phyloP scores from a whole-genome alignment of 2,329 filamentous ascomycete genomes.

The Fusarium armeniacum region DNA sequence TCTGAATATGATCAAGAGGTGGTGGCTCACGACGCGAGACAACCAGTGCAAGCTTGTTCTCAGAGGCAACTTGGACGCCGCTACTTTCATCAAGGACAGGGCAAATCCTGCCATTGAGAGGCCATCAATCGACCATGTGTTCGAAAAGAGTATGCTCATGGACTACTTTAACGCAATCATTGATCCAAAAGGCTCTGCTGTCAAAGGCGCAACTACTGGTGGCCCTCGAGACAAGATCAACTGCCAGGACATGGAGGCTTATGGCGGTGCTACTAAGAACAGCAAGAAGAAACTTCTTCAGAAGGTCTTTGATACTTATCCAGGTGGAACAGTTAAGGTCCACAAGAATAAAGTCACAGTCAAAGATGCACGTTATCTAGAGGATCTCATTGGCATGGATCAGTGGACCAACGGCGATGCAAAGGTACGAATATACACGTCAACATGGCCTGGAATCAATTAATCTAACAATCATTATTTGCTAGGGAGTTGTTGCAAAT shows the following conservation, averaged over 20 bases:
- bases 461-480: no score
- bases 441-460: no score
- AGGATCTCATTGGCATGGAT: slow-evolving; percentile 31
- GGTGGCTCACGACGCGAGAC: not conserved
- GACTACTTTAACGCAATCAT: slow-evolving; percentile 20
- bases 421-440: slow-evolving; percentile 14
- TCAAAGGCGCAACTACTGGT: not conserved
- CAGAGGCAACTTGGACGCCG: not conserved
- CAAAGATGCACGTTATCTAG: not conserved
- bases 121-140: slow-evolving; percentile 24
- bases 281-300: not conserved
- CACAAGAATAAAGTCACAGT: not conserved
- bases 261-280: not conserved
- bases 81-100: not conserved
- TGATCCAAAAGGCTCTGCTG: not conserved
- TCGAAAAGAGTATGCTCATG: slow-evolving; percentile 29
- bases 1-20: not conserved
- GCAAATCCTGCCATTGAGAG: not conserved
- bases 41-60: not conserved
- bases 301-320: slow-evolving; percentile 15
- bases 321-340: not conserved
- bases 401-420: slow-evolving; percentile 9
- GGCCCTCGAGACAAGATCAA: slow-evolving; percentile 4
- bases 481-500: not conserved
- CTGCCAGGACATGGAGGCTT: slow-evolving; percentile 21